Conservation (phyloP, 257 asterid species). For the Gentiana macrophylla region DNA sequence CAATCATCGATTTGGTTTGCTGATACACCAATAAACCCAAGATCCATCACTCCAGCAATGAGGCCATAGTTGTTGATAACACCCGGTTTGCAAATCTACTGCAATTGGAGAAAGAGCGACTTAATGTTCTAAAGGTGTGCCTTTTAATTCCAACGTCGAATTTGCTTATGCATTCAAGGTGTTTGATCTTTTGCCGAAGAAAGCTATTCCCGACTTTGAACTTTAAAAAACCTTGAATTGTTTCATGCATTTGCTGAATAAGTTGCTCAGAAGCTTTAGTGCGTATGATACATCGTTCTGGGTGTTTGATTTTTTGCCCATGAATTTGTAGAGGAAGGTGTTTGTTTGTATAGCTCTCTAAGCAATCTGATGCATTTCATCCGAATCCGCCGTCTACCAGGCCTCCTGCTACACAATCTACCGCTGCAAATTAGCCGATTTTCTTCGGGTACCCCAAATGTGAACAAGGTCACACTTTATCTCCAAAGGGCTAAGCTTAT, state of each 20-base stretch:
- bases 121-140: too few species aligned
- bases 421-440: conserved; percentile 32
- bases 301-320: too few species aligned
- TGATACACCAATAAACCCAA: background rate
- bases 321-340: too few species aligned
- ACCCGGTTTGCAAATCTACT: too few species aligned
- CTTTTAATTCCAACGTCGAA: too few species aligned
- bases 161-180: background rate
- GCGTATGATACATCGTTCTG: too few species aligned
- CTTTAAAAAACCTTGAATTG: background rate
- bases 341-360: too few species aligned
- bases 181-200: conserved; percentile 10
- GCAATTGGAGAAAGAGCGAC: too few species aligned
- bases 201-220: background rate
- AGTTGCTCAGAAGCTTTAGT: too few species aligned
- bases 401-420: conserved; percentile 18
- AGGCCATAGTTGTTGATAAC: too few species aligned
- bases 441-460: conserved; percentile 29
- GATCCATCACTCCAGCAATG: too few species aligned
- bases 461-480: conserved; percentile 56
- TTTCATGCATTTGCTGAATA: background rate
- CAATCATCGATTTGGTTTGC: background rate
- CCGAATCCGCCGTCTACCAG: background rate
- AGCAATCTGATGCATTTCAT: background rate
- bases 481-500: conserved; percentile 78